phyloP scores from a whole-genome alignment of 345 rosid genomes.

The Rhodamnia argentea region DNA sequence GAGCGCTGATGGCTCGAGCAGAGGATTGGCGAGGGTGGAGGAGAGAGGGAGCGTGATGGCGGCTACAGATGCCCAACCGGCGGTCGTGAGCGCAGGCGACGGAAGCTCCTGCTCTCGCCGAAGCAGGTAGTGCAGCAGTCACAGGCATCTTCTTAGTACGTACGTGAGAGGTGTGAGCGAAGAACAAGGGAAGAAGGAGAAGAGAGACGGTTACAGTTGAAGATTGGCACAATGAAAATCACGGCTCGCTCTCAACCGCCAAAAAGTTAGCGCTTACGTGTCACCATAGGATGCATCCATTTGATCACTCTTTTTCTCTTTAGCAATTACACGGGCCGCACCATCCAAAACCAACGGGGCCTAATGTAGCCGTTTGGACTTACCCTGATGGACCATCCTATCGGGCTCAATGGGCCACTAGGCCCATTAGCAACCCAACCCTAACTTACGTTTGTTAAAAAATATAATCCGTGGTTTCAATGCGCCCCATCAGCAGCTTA shows the following conservation, averaged over 20 bases:
- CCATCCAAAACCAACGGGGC: neutral
- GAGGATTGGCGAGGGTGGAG: conserved; percentile 12
- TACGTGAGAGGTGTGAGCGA: neutral
- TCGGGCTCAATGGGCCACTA: neutral
- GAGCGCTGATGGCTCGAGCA: conserved; percentile 2
- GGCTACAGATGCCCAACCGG: conserved; percentile 1
- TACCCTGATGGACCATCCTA: neutral
- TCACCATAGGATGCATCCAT: neutral
- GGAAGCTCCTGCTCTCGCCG: conserved; percentile 13
- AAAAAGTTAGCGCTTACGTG: conserved; percentile 2
- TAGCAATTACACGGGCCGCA: neutral
- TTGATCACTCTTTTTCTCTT: neutral
- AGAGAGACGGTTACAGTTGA: conserved; percentile 23
- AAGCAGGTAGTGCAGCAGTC: conserved; percentile 12
- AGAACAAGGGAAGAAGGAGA: conserved; percentile 19
- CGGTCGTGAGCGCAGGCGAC: conserved; percentile 9
- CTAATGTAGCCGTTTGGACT: neutral
- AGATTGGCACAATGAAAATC: neutral
- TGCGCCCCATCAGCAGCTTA: too few species aligned
- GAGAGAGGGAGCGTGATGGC: conserved; percentile 16
- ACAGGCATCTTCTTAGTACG: conserved; percentile 5
- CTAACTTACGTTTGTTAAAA: too few species aligned
- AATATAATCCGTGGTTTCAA: too few species aligned
- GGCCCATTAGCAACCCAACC: neutral
- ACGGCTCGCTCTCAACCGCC: conserved; percentile 27